Evolutionary conservation across 2,329 filamentous ascomycete species (phyloP).

Genomic region (Colletotrichum lentis): DNA sequence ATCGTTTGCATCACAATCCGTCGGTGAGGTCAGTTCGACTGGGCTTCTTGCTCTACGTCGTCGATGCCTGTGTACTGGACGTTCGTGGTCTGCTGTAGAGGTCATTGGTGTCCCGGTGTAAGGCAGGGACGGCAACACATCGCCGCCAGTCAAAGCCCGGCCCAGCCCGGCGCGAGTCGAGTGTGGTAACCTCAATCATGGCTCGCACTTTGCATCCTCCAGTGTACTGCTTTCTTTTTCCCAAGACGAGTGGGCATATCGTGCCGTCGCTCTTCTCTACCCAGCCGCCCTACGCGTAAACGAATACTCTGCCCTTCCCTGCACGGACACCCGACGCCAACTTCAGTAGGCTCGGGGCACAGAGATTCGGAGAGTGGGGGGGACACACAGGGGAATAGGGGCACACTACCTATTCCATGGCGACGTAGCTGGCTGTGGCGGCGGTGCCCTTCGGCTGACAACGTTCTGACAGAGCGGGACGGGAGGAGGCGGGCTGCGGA

Average conservation of each 20-base stretch:
- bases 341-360: slow-evolving; percentile 29
- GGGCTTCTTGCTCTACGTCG: neutral
- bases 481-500: neutral
- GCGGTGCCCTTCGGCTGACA: slow-evolving; percentile 9
- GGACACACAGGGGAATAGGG: slow-evolving; percentile 19
- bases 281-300: neutral
- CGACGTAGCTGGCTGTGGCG: slow-evolving; percentile 27
- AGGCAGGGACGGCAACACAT: slow-evolving; percentile 2
- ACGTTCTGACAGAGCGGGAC: slow-evolving; percentile 7
- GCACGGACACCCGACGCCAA: slow-evolving; percentile 24
- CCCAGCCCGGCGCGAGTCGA: neutral
- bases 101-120: neutral
- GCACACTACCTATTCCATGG: slow-evolving; percentile 9
- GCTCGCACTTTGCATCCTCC: slow-evolving; percentile 1
- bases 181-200: slow-evolving; percentile 12
- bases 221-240: neutral
- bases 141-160: slow-evolving; percentile 10
- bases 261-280: neutral
- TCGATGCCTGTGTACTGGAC: neutral
- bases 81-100: neutral
- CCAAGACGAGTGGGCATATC: neutral
- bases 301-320: neutral
- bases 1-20: neutral
- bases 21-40: neutral
- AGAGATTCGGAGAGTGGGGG: slow-evolving; percentile 34